Percentiles rank a stretch among this genome's conserved stretches.
Evolutionary conservation across 805 yeast species (phyloP).

Genomic region (Metschnikowia corniflorae): DNA sequence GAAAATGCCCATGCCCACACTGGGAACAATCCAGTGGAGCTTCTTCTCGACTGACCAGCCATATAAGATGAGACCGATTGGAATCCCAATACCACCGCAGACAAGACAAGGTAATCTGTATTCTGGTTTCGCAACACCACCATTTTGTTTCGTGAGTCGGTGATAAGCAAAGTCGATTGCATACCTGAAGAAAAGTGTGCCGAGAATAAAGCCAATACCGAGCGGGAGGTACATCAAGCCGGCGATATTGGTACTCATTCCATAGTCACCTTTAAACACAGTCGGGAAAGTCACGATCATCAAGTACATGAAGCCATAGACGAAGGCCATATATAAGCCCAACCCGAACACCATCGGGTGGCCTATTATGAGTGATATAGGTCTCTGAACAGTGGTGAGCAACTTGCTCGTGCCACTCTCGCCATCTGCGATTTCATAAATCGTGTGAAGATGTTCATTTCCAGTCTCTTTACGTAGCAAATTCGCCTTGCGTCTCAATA

Average conservation of each 20-base stretch:
- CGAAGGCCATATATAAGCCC: slow-evolving; percentile 61
- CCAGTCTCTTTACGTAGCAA: slow-evolving; percentile 51
- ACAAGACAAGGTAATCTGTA: slow-evolving; percentile 52
- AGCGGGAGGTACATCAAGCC: slow-evolving; percentile 60
- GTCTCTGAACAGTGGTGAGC: slow-evolving; percentile 48
- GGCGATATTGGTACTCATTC: slow-evolving; percentile 43
- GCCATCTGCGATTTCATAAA: slow-evolving; percentile 57
- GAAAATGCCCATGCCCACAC: slow-evolving; percentile 57
- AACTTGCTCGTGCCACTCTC: slow-evolving; percentile 41
- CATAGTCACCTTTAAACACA: slow-evolving; percentile 46
- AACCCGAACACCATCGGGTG: slow-evolving; percentile 65
- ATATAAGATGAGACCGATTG: slow-evolving; percentile 63
- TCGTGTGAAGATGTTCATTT: slow-evolving; percentile 53
- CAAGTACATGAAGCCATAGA: slow-evolving; percentile 64
- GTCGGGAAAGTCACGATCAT: slow-evolving; percentile 58
- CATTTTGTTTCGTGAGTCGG: slow-evolving; percentile 36
- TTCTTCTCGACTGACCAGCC: slow-evolving; percentile 66
- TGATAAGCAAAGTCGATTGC: slow-evolving; percentile 40
- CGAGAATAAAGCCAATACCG: slow-evolving; percentile 52
- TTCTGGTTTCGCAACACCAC: slow-evolving; percentile 60
- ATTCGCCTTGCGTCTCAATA: slow-evolving; percentile 46
- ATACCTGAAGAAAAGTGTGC: slow-evolving; percentile 47
- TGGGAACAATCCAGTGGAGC: slow-evolving; percentile 61
- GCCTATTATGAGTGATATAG: slow-evolving; percentile 47
- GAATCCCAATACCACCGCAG: slow-evolving; percentile 45